These are phyloP conservation scores for Apiotrichum laibachii DNA, from an alignment of 1,284 basidiomycete species.

Conservation along the genomic window DNA sequence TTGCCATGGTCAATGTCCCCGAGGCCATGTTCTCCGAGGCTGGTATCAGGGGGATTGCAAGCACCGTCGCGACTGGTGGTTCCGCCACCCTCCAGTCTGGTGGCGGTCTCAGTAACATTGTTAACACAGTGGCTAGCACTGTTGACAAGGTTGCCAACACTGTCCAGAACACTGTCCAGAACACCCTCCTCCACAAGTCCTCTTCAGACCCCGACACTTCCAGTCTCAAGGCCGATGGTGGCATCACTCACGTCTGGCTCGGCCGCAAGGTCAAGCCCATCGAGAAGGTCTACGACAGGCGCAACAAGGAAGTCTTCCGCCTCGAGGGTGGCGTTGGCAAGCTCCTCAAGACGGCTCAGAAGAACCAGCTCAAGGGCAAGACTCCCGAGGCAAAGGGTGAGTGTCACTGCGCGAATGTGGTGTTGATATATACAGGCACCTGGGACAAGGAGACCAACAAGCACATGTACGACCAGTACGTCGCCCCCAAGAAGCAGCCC, in stretches of 20 bases:
- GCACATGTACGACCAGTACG: conserved; percentile 53
- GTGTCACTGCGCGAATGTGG: too few species aligned
- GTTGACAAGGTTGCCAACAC: too few species aligned
- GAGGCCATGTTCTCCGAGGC: conserved; percentile 61
- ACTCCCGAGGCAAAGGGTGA: conserved; percentile 49
- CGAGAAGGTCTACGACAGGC: conserved; percentile 76
- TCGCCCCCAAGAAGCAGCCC: conserved; percentile 54
- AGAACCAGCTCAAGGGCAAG: conserved; percentile 55
- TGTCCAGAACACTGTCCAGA: too few species aligned
- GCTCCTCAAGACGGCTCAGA: conserved; percentile 70
- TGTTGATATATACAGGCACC: not conserved
- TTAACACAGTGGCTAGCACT: too few species aligned
- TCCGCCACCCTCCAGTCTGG: conserved; percentile 65
- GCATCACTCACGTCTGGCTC: conserved; percentile 81
- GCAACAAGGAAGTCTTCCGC: conserved; percentile 68
- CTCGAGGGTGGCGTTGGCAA: conserved; percentile 81
- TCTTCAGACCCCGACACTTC: conserved; percentile 49
- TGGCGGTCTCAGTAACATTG: conserved; percentile 68
- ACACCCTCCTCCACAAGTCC: too few species aligned
- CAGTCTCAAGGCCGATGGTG: conserved; percentile 64
- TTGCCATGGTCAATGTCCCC: conserved; percentile 88
- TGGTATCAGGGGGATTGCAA: conserved; percentile 58
- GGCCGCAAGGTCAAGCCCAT: conserved; percentile 79
- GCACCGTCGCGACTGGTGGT: conserved; percentile 29
- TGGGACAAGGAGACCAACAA: conserved; percentile 16